Evolutionary conservation across 2,329 filamentous ascomycete genomes (phyloP), one percentile per base, ranked within the genome.

Genomic region (Scytalidium sp.): DNA sequence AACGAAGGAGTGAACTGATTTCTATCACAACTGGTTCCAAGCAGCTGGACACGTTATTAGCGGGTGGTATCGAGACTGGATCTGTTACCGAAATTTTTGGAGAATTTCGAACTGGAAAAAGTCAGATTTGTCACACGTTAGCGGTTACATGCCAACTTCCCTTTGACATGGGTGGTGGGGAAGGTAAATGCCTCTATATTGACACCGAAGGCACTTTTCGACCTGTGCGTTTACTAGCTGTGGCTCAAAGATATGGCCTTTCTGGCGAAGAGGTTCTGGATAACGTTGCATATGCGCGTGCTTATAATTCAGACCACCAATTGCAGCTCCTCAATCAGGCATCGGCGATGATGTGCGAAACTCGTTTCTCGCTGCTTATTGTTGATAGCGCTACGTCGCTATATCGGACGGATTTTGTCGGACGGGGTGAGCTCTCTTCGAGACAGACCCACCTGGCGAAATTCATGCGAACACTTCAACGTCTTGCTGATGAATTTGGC

Each of bases 261-360:
- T 95, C 91, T 3, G 94, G 94, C 19, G 94, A 99, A 70, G 95
- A 99, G 68, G 94, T 99, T 0, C 80, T 99, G 8, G 95, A 99
- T 73, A 99, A 99, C 60, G 92, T 99, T 50, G 95, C 95, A 3
- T 99, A 99, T 68, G 95, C 95, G 45, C 87, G 94, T 52, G 94
- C 94, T 9, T 99, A 99, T 75, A 99, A 99, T 68, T 97, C 93
- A 0, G 94, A 99, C 58, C 94, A 99, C 70, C 94, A 99, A 69
- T 81, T 99, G 45, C 90, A 96, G 67, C 79, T 99, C 7, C 83
- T 99, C 54, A 94, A 94, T 62, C 93, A 97, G 69, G 95, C 94
- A 3, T 88, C 94, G 2, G 85, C 91, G 54, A 99, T 99, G 94
- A 99, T 99, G 95, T 97, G 92, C 50, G 95, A 99, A 74, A 99